These are phyloP conservation scores for Isabelozyma gotoi DNA, from an alignment of 805 yeast species.

Conservation along the genomic window DNA sequence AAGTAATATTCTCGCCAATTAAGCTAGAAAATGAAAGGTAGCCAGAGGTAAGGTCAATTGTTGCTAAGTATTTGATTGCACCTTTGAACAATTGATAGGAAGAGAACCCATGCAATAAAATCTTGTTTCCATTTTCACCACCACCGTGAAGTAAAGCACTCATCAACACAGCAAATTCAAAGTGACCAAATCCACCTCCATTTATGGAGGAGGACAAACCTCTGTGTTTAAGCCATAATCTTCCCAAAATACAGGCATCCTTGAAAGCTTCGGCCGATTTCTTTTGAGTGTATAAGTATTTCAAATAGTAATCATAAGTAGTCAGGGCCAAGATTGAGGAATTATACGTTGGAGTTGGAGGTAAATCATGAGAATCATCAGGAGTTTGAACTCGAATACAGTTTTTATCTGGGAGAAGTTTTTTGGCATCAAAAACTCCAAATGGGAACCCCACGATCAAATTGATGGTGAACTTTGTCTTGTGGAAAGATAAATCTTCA, in stretches of 20 bases:
- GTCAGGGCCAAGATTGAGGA: slow-evolving; percentile 72
- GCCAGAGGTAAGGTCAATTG: slow-evolving; percentile 70
- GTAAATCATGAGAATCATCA: slow-evolving; percentile 37
- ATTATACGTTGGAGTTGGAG: slow-evolving; percentile 87
- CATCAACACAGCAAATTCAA: slow-evolving; percentile 81
- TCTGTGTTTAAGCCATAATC: slow-evolving; percentile 87
- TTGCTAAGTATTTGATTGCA: slow-evolving; percentile 75
- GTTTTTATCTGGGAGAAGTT: slow-evolving; percentile 76
- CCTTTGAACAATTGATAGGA: slow-evolving; percentile 93
- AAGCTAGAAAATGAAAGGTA: slow-evolving; percentile 65
- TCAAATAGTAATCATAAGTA: slow-evolving; percentile 66
- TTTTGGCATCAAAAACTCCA: slow-evolving; percentile 69
- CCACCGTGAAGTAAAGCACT: slow-evolving; percentile 84
- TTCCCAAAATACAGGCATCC: slow-evolving; percentile 84
- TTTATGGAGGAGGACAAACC: slow-evolving; percentile 67
- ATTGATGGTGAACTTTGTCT: slow-evolving; percentile 70
- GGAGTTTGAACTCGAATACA: slow-evolving; percentile 68
- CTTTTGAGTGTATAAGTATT: slow-evolving; percentile 72
- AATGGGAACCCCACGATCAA: slow-evolving; percentile 72
- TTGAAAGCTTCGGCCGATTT: slow-evolving; percentile 77
- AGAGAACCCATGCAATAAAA: slow-evolving; percentile 83
- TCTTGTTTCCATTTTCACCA: slow-evolving; percentile 70
- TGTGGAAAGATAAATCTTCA: slow-evolving; percentile 55
- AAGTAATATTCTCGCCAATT: slow-evolving; percentile 42
- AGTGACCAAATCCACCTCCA: slow-evolving; percentile 86